These are phyloP conservation scores for Podila minutissima DNA, from an alignment of 192 early-diverging fungal species.

Conservation along the genomic window DNA sequence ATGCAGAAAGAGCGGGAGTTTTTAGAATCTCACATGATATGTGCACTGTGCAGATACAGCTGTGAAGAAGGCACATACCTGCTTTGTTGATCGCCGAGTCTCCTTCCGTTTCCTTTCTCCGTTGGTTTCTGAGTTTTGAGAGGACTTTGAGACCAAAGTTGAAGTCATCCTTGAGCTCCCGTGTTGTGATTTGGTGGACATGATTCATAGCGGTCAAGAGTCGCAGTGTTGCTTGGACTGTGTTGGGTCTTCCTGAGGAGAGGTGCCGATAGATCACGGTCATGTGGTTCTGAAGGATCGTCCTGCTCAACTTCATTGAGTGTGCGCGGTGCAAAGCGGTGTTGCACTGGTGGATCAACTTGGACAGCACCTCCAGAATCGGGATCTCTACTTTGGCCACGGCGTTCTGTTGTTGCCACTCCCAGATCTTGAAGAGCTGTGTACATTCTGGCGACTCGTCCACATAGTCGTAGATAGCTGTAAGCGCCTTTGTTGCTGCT, in stretches of 20 bases:
- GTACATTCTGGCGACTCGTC: constrained; percentile 67
- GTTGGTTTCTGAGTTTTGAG: constrained; percentile 25
- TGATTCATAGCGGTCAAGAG: constrained; percentile 72
- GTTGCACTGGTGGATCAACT: constrained; percentile 65
- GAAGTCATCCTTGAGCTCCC: constrained; percentile 75
- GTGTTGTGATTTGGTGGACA: constrained; percentile 62
- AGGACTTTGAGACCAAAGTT: constrained; percentile 76
- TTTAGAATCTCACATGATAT: too few species aligned
- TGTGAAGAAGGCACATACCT: constrained; percentile 11
- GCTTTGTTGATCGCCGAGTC: constrained; percentile 37
- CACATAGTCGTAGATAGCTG: constrained; percentile 60
- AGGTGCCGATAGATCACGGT: constrained; percentile 70
- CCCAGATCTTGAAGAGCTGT: constrained; percentile 71
- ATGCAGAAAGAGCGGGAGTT: not conserved
- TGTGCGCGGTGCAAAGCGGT: constrained; percentile 39
- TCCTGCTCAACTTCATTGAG: constrained; percentile 50
- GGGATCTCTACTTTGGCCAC: constrained; percentile 64
- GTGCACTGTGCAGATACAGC: too few species aligned
- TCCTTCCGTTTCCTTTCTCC: constrained; percentile 52
- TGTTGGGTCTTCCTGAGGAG: constrained; percentile 62
- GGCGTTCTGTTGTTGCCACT: constrained; percentile 67
- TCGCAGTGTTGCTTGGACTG: constrained; percentile 69
- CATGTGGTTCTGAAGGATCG: constrained; percentile 75
- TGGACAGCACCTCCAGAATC: constrained; percentile 69
- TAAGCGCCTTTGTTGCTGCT: constrained; percentile 29